phyloP scores from a whole-genome alignment of 306 rosid genomes.

The Medicago ruthenica region DNA sequence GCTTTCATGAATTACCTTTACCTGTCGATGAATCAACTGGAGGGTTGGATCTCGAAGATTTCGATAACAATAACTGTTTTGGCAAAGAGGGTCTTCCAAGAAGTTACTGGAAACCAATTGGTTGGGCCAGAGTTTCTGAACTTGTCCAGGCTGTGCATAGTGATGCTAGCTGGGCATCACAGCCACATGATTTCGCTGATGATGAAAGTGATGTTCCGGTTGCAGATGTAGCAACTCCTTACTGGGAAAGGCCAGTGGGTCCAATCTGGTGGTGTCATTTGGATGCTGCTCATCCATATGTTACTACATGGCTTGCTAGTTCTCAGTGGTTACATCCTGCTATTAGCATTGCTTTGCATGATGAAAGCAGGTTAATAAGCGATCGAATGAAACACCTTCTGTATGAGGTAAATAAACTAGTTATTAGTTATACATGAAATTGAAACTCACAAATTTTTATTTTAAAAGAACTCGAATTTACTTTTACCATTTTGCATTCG shows the following conservation, averaged over 20 bases:
- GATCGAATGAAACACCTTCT: slow-evolving; percentile 86
- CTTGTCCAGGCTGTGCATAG: slow-evolving; percentile 54
- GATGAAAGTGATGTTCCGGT: slow-evolving; percentile 54
- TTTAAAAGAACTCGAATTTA: neutral
- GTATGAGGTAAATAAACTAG: slow-evolving; percentile 64
- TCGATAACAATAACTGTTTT: neutral
- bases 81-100: slow-evolving; percentile 49
- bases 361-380: slow-evolving; percentile 80
- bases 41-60: slow-evolving; percentile 27
- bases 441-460: neutral
- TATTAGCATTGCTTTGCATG: slow-evolving; percentile 71
- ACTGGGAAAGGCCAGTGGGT: slow-evolving; percentile 85
- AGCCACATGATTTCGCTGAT: slow-evolving; percentile 42
- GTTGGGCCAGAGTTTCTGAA: slow-evolving; percentile 65
- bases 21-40: slow-evolving; percentile 21
- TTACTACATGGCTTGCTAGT: slow-evolving; percentile 68
- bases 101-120: slow-evolving; percentile 66
- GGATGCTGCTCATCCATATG: slow-evolving; percentile 67
- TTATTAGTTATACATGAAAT: neutral
- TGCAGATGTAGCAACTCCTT: slow-evolving; percentile 77
- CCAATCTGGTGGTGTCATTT: slow-evolving; percentile 97
- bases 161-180: slow-evolving; percentile 48
- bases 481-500: slow-evolving; percentile 9
- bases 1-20: slow-evolving; percentile 29
- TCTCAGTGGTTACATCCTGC: slow-evolving; percentile 95